A percentile compares a stretch with the other conserved stretches of the same genome.
Conservation (phyloP, 352 stramenopile species). For the Phytophthora macrochlamydospora region DNA sequence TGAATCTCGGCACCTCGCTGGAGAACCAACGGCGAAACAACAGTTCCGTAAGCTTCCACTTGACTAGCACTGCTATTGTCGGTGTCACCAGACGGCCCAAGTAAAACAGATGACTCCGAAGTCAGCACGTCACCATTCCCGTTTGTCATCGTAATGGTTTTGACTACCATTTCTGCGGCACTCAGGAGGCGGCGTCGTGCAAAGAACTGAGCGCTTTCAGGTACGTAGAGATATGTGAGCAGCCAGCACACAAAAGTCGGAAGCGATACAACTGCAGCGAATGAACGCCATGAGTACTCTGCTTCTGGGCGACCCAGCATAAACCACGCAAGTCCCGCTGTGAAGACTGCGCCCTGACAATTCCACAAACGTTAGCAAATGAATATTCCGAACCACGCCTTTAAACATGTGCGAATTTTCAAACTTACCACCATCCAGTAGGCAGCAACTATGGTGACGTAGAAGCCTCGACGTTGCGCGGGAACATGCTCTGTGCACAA, state of each 20-base stretch:
- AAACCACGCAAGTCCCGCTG: conserved; percentile 79
- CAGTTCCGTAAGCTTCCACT: conserved; percentile 13
- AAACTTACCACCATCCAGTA: conserved; percentile 90
- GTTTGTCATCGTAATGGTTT: conserved; percentile 60
- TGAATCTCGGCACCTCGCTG: conserved; percentile 12
- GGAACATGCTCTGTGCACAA: conserved; percentile 90
- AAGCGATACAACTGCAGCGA: conserved; percentile 72
- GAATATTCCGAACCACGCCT: background rate
- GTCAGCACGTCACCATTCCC: conserved; percentile 3
- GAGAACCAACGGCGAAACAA: background rate
- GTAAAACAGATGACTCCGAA: conserved; percentile 17
- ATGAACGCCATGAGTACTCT: conserved; percentile 71
- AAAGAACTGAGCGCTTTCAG: conserved; percentile 84
- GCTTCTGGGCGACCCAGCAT: conserved; percentile 61
- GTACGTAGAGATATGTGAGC: conserved; percentile 75
- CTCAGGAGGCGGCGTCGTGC: conserved; percentile 53
- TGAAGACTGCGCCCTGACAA: conserved; percentile 81
- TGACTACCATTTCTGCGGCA: conserved; percentile 61
- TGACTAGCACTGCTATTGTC: background rate
- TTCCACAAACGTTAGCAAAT: conserved; percentile 1
- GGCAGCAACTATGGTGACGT: conserved; percentile 86
- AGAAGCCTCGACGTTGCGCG: conserved; percentile 66
- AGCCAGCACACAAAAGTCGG: conserved; percentile 71
- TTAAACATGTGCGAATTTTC: background rate
- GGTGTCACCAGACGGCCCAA: background rate